phyloP scores from a whole-genome alignment of 345 rosid genomes.

The Salix dunnii region DNA sequence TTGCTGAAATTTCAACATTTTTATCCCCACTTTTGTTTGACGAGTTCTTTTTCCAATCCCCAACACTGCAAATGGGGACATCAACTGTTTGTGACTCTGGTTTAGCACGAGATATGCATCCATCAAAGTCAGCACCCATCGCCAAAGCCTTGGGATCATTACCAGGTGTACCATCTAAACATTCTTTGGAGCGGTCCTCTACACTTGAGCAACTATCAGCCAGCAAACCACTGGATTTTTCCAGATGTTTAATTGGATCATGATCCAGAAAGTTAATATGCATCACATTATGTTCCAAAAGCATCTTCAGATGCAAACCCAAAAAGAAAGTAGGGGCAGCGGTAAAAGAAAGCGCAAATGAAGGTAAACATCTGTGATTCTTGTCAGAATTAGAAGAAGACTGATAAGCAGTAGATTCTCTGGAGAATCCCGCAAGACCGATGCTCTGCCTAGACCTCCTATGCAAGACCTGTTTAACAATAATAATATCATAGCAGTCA shows the following conservation, averaged over 20 bases:
- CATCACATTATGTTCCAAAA: conserved; percentile 44
- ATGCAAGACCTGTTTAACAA: conserved; percentile 42
- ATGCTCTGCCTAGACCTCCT: conserved; percentile 39
- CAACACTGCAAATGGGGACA: conserved; percentile 9
- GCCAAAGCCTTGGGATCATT: conserved; percentile 16
- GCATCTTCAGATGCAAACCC: conserved; percentile 62
- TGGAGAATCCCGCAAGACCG: conserved; percentile 29
- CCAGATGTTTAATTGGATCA: conserved; percentile 32
- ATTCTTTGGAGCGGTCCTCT: conserved; percentile 24
- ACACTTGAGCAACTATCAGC: conserved; percentile 28
- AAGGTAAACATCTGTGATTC: conserved; percentile 33
- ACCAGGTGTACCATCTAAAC: conserved; percentile 25
- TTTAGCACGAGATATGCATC: conserved; percentile 18
- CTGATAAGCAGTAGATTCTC: conserved; percentile 25
- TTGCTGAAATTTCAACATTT: conserved; percentile 21
- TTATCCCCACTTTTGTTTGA: conserved; percentile 17
- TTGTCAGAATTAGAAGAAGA: conserved; percentile 32
- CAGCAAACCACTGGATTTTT: conserved; percentile 31
- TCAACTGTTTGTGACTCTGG: conserved; percentile 14
- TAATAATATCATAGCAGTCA: conserved; percentile 19
- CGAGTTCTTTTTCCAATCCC: conserved; percentile 13
- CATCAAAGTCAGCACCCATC: conserved; percentile 20
- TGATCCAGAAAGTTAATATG: conserved; percentile 33
- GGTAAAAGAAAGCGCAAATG: conserved; percentile 48
- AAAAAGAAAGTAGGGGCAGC: conserved; percentile 58